Percentiles rank a stretch among this genome's conserved stretches.
Evolutionary conservation across 805 yeast species (phyloP).

Genomic region (Debaryomyces prosopidis): DNA sequence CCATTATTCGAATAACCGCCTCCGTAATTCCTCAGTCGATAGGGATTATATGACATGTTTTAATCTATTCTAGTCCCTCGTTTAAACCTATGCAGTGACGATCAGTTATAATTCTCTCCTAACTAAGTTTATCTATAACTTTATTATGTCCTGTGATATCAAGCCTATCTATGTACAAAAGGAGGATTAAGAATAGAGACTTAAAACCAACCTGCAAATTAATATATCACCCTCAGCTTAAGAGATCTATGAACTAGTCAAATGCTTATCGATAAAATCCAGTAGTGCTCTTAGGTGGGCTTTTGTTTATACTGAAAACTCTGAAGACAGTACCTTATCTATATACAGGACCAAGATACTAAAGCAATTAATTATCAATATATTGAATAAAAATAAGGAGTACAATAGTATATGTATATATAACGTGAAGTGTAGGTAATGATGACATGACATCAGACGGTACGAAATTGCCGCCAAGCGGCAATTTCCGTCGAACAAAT

Average conservation of each 20-base stretch:
- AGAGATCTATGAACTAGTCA: too few species aligned
- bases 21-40: conserved; percentile 5
- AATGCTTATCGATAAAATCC: too few species aligned
- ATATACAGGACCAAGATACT: background rate
- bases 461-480: too few species aligned
- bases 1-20: conserved; percentile 5
- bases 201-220: background rate
- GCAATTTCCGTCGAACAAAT: too few species aligned
- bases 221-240: too few species aligned
- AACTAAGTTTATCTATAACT: background rate
- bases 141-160: background rate
- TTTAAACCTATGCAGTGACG: too few species aligned
- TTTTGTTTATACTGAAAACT: background rate
- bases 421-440: too few species aligned
- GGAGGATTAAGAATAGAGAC: background rate
- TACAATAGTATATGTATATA: too few species aligned
- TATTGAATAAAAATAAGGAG: background rate
- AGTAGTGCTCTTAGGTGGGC: background rate
- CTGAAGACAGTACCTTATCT: background rate
- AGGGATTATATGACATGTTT: conserved; percentile 8
- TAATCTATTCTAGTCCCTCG: too few species aligned
- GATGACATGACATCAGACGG: too few species aligned
- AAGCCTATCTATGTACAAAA: background rate
- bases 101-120: background rate
- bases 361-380: background rate